Base-by-base conservation (phyloP, 345 rosid species). In the Garcia nutans region DNA sequence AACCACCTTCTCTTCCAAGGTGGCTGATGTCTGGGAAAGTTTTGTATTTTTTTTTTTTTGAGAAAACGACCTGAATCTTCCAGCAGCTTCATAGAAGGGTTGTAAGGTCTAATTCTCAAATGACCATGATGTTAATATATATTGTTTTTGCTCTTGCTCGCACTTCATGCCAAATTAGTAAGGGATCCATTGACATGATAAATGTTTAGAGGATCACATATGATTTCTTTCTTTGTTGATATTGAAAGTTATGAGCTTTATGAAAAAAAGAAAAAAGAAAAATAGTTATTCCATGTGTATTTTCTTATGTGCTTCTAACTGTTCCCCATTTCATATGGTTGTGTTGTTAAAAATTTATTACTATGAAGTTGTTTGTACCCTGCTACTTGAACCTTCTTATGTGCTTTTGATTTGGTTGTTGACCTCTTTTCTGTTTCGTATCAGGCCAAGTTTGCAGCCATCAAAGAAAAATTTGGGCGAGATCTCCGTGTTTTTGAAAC, bases 401-500 rank as follows among this genome's bases (percentile, higher is more conserved):
- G 33, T 26, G 5, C 8, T 69, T 42, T 16, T 49, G 20, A 23
- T 55, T 15, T 45, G 2, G 11, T 4, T 76, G 17, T 74, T 69
- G 68, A 62, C 57, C 74, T 20, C 11, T 63, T 66, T 49, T 54
- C 16, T 61, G 26, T 66, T 65, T 75, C 67, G 57, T 80, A 54
- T 72, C 84, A 92, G 97, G 91, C 87, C 66, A 90, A 84, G 84
- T 67, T 91, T 70, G 89, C 80, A 59, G 91, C 86, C 42, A 74
- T 79, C 6, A 88, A 88, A 85, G 99, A 87, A 68, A 91, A 88
- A 75, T 85, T 80, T 72, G 99, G 98, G 70, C 80, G 89, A 69
- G 93, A 93, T 77, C 70, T 96, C 74, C 88, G 81, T 65, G 94
- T 96, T 41, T 96, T 93, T 78, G 93, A 91, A 81, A 93, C 97